Evolutionary conservation across 495 filamentous ascomycete genomes (phyloP).

Genomic region (Parathielavia appendiculata): DNA sequence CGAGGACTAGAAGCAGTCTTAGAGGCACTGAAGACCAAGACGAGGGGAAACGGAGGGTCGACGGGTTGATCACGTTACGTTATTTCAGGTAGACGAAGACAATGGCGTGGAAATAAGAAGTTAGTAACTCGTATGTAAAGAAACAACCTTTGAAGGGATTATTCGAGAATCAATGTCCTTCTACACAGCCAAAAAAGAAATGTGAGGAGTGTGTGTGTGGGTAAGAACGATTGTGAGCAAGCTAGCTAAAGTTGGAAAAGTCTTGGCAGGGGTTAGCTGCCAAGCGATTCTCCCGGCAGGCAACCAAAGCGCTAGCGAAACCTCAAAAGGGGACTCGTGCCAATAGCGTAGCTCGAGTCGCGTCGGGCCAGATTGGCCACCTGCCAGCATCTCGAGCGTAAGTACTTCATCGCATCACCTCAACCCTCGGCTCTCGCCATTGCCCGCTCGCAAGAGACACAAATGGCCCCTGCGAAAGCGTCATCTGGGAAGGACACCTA

Average conservation of each 20-base stretch:
- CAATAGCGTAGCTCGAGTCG: background rate
- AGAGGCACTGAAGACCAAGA: too few relatives aligned
- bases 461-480: slow-evolving; percentile 26
- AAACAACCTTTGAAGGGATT: too few relatives aligned
- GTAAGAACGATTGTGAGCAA: background rate
- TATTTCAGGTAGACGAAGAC: too few relatives aligned
- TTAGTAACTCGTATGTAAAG: too few relatives aligned
- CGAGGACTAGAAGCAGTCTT: too few relatives aligned
- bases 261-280: slow-evolving; percentile 4
- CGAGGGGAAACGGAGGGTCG: too few relatives aligned
- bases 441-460: slow-evolving; percentile 2
- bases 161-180: too few relatives aligned
- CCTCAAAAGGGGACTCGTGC: slow-evolving; percentile 5
- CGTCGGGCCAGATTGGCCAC: slow-evolving; percentile 9
- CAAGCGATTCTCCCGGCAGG: slow-evolving; percentile 2
- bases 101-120: too few relatives aligned
- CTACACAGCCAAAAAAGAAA: too few relatives aligned
- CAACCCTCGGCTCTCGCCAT: background rate
- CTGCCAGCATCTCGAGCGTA: background rate
- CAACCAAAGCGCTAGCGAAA: background rate
- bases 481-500: slow-evolving; percentile 62
- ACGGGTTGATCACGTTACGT: too few relatives aligned
- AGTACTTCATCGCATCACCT: background rate
- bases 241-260: background rate
- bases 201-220: background rate